A percentile compares a stretch with the other conserved stretches of the same genome.
phyloP scores from a whole-genome alignment of 208 protist species.

The Spongospora subterranea region DNA sequence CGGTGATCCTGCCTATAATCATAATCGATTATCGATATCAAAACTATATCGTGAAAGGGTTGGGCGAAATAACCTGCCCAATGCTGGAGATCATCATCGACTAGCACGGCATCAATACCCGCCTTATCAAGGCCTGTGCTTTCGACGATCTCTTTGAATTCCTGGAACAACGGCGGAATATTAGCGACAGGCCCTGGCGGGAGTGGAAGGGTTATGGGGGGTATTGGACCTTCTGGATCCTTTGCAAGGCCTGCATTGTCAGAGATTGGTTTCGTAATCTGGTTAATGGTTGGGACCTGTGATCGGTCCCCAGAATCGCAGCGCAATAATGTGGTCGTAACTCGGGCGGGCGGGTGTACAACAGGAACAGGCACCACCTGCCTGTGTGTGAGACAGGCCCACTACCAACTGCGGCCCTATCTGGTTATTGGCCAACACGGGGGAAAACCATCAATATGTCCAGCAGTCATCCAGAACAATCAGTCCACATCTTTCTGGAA shows the following conservation, averaged over 20 bases:
- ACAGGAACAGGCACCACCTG: too few relatives aligned
- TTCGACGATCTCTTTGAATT: conserved; percentile 52
- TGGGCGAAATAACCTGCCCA: background rate
- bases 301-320: too few relatives aligned
- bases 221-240: conserved; percentile 18
- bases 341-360: too few relatives aligned
- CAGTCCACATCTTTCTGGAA: too few relatives aligned
- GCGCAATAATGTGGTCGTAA: too few relatives aligned
- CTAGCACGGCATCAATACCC: conserved; percentile 30
- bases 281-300: too few relatives aligned
- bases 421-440: too few relatives aligned
- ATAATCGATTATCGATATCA: background rate
- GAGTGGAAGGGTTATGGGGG: background rate
- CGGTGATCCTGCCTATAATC: conserved; percentile 41
- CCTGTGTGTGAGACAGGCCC: too few relatives aligned
- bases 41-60: background rate
- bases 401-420: too few relatives aligned
- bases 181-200: background rate
- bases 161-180: background rate
- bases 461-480: too few relatives aligned
- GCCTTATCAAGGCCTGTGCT: background rate
- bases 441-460: too few relatives aligned
- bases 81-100: conserved; percentile 52
- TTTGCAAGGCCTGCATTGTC: conserved; percentile 50
- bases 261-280: too few relatives aligned